A percentile compares a stretch with the other conserved stretches of the same genome.
Evolutionary conservation across 169 alveolate species (phyloP).

Genomic region (Plasmodium coatneyi): DNA sequence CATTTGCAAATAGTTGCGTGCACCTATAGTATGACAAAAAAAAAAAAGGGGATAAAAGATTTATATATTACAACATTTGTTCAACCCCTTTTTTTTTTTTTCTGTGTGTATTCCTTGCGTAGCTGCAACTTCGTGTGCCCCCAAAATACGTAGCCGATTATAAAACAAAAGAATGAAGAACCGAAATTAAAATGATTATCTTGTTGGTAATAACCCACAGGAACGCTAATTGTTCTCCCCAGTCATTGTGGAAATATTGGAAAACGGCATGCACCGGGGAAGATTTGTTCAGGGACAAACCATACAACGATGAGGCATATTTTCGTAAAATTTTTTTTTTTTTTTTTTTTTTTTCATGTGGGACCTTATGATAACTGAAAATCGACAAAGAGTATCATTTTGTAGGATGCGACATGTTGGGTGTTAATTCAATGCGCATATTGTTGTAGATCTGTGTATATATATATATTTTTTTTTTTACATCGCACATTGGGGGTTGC

Average conservation of each 20-base stretch:
- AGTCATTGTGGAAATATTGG: neutral
- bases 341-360: neutral
- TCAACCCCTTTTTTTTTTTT: neutral
- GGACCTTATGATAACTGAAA: neutral
- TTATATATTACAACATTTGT: neutral
- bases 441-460: neutral
- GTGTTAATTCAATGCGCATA: neutral
- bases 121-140: neutral
- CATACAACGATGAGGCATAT: neutral
- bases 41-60: neutral
- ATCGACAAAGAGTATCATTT: neutral
- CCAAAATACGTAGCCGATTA: neutral
- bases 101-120: neutral
- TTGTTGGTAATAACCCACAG: neutral
- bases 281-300: slow-evolving; percentile 2
- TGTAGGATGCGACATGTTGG: neutral
- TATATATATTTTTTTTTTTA: neutral
- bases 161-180: neutral
- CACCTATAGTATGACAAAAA: neutral
- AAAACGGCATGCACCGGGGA: neutral
- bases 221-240: neutral
- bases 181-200: neutral
- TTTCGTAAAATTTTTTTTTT: neutral
- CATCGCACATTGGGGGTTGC: neutral
- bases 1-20: neutral